phyloP scores from a whole-genome alignment of 441 rosid species.

The Theobroma grandiflorum region DNA sequence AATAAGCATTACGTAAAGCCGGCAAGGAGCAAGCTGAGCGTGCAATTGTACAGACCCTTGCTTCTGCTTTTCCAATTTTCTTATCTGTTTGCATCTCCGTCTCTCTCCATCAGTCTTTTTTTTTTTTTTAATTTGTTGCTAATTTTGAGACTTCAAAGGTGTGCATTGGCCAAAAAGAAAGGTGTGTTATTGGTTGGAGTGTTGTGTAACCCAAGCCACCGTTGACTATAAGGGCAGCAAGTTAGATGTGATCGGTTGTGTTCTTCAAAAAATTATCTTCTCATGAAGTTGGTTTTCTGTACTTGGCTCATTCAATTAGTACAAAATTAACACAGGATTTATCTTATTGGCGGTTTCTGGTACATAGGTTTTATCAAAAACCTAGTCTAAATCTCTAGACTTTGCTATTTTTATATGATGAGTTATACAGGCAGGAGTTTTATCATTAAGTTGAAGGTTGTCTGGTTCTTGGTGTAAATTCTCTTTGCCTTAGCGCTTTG shows the following conservation, averaged over 20 bases:
- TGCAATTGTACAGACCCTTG: conserved; percentile 18
- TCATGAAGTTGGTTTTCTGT: conserved; percentile 1
- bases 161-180: too few species aligned
- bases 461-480: not conserved
- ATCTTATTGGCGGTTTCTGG: conserved; percentile 8
- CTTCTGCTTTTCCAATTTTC: not conserved
- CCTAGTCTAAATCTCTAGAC: conserved; percentile 10
- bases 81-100: conserved; percentile 1
- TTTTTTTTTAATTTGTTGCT: conserved; percentile 1
- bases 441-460: not conserved
- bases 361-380: conserved; percentile 19
- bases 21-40: conserved; percentile 8
- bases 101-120: not conserved
- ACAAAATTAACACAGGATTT: not conserved
- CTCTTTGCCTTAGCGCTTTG: conserved; percentile 16
- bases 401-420: not conserved
- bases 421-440: not conserved
- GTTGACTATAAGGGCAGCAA: conserved; percentile 17
- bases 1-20: not conserved
- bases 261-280: not conserved
- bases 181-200: conserved; percentile 17
- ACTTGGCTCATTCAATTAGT: not conserved
- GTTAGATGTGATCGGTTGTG: conserved; percentile 24
- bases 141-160: not conserved
- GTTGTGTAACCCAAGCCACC: conserved; percentile 27